Evolutionary conservation across 179 eudicot genomes (phyloP), one percentile per base, ranked within the genome.

Genomic region (Heliamphora pulchella): DNA sequence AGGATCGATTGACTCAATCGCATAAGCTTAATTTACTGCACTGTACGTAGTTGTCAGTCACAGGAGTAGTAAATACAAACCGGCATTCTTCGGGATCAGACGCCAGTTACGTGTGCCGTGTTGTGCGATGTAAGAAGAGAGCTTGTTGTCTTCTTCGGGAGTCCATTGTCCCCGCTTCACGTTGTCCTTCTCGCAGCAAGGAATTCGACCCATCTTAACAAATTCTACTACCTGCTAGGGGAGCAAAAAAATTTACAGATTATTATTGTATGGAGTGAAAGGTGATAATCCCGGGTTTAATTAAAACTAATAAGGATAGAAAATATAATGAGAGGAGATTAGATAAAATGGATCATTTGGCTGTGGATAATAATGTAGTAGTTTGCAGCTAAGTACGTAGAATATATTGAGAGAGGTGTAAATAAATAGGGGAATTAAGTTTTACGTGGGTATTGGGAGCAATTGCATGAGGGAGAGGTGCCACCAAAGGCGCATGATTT

Each of bases 81-180:
- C 97, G 3, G 97, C 98, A 81, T 91, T 92, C 74, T 95, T 93
- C 39, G 98, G 97, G 47, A 93, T 93, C 39, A 95, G 90, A 9
- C 97, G 93, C 97, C 98, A 95, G 72, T 95, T 93, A 2, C 97
- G 91, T 9, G 98, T 92, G 61, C 98, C 98, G 39, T 95, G 91
- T 80, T 95, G 97, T 66, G 97, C 91, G 15, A 95, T 89, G 86
- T 93, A 95, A 54, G 98, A 95, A 11, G 97, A 91, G 63, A 95
- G 91, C 89, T 95, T 95, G 88, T 95, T 91, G 85, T 93, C 97
- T 85, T 95, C 98, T 76, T 95, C 97, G 41, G 96, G 94, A 1
- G 97, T 93, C 98, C 98, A 93, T 48, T 92, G 92, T 0, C 98
- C 98, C 79, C 93, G 89, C 86, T 93, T 91, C 71, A 88, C 92